Conservation (phyloP, 106 monocot species). For the Phalaenopsis equestris region DNA sequence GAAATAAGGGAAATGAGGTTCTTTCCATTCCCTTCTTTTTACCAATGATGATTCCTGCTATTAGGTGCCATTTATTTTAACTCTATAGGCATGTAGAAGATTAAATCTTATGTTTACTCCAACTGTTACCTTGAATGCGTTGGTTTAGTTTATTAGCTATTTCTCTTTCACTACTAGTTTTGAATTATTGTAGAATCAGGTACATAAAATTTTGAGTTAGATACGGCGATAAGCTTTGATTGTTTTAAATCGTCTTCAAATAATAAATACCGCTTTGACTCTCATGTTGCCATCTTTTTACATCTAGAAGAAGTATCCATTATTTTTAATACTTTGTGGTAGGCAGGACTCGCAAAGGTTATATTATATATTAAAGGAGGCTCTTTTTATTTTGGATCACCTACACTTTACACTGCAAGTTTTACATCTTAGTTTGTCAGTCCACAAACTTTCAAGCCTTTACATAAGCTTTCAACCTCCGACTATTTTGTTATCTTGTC, state of each 20-base stretch:
- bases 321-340: background rate
- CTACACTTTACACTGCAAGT: background rate
- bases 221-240: background rate
- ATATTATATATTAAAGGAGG: background rate
- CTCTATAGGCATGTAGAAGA: background rate
- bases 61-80: background rate
- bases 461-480: no score
- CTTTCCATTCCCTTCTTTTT: background rate
- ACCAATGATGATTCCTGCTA: background rate
- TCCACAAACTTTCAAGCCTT: background rate
- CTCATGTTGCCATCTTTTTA: background rate
- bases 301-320: background rate
- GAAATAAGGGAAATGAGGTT: slow-evolving; percentile 99
- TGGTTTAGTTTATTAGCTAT: slow-evolving; percentile 4
- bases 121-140: background rate
- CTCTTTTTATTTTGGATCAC: background rate
- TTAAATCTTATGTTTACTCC: background rate
- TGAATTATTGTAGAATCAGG: background rate
- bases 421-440: background rate
- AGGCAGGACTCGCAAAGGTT: background rate
- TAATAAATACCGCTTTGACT: background rate
- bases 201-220: background rate
- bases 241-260: background rate
- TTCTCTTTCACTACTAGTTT: background rate
- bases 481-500: no score